These are phyloP conservation scores for Adansonia gregorii DNA, from an alignment of 441 rosid species.

Conservation along the genomic window DNA sequence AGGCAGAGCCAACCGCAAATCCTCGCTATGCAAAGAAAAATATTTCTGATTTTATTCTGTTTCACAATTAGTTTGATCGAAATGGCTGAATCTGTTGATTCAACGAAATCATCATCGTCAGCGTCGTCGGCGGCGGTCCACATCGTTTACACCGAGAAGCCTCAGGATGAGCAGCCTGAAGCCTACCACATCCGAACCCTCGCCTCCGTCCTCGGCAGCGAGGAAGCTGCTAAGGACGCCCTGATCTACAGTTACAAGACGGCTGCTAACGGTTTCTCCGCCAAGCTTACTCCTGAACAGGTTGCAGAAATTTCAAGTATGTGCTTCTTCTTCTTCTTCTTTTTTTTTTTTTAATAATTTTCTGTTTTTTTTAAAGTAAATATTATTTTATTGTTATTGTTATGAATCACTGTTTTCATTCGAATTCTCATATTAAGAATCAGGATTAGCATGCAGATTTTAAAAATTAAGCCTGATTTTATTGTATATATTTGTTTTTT, in stretches of 20 bases:
- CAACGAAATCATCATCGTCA: conserved; percentile 28
- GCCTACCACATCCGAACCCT: conserved; percentile 71
- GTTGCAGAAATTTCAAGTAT: conserved; percentile 66
- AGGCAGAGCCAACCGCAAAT: not conserved
- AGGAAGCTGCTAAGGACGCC: conserved; percentile 74
- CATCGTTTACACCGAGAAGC: conserved; percentile 75
- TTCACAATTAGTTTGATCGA: conserved; percentile 27
- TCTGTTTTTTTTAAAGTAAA: not conserved
- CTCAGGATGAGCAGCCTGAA: conserved; percentile 62
- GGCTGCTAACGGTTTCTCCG: conserved; percentile 84
- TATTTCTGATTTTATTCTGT: conserved; percentile 11
- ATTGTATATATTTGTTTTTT: not conserved
- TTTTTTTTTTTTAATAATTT: not conserved
- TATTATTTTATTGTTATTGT: not conserved
- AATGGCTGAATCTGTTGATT: conserved; percentile 48
- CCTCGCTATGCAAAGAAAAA: not conserved
- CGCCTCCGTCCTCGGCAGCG: conserved; percentile 74
- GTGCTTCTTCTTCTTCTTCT: conserved; percentile 14
- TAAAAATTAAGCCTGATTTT: not conserved
- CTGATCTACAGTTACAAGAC: conserved; percentile 71
- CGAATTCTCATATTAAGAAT: not conserved
- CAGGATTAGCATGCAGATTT: not conserved
- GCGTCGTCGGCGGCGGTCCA: conserved; percentile 50
- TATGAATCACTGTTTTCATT: not conserved
- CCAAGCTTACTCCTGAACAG: conserved; percentile 77